Evolutionary conservation across 1,139 yeast species (phyloP).

Genomic region (Fermentozyma sake): DNA sequence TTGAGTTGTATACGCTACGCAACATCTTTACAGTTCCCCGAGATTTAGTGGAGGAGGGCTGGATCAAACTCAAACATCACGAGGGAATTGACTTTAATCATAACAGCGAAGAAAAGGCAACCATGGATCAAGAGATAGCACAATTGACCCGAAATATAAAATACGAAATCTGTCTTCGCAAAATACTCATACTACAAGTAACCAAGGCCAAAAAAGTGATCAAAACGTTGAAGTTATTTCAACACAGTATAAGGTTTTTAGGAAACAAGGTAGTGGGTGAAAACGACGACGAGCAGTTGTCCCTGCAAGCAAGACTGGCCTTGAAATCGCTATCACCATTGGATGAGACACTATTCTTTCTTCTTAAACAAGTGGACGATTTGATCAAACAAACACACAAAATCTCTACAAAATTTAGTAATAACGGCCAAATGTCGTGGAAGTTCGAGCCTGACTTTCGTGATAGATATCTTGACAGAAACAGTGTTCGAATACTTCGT

Average conservation of each 20-base stretch:
- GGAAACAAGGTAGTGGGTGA: conserved; percentile 10
- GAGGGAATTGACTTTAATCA: conserved; percentile 41
- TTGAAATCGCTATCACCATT: conserved; percentile 46
- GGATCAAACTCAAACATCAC: conserved; percentile 67
- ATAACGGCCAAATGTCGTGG: conserved; percentile 3
- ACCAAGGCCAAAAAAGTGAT: conserved; percentile 34
- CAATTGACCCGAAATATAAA: conserved; percentile 39
- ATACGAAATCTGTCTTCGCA: conserved; percentile 41
- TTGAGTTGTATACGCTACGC: conserved; percentile 76
- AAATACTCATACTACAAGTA: conserved; percentile 37
- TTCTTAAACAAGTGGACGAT: conserved; percentile 37
- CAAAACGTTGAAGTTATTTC: conserved; percentile 26
- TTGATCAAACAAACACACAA: conserved; percentile 34
- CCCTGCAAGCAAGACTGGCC: conserved; percentile 24
- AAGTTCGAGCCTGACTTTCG: conserved; percentile 13
- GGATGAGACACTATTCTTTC: conserved; percentile 47
- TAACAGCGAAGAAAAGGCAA: conserved; percentile 12
- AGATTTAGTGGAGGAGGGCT: conserved; percentile 64
- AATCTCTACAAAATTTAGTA: conserved; percentile 29
- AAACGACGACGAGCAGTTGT: conserved; percentile 4
- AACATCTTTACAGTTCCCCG: conserved; percentile 71
- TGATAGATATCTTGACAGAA: conserved; percentile 17
- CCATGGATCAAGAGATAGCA: conserved; percentile 33
- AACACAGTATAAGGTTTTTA: conserved; percentile 26
- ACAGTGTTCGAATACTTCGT: conserved; percentile 13